phyloP scores from a whole-genome alignment of 129 eudicot genomes.

The Saposhnikovia divaricata region DNA sequence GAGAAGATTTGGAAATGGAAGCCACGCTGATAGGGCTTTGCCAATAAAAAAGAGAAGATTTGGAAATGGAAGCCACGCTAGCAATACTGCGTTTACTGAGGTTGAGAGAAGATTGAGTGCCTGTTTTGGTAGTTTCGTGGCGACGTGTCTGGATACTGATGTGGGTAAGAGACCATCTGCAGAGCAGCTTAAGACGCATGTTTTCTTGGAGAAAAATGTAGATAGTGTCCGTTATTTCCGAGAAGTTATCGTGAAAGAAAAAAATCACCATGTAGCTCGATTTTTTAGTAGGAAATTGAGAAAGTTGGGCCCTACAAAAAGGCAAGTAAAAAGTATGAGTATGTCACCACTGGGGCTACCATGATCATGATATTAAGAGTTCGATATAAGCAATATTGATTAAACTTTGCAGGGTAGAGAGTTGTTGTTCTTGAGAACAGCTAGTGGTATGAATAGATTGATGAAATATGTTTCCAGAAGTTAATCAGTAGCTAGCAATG shows the following conservation, averaged over 20 bases:
- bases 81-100: background rate
- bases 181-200: background rate
- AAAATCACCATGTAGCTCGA: background rate
- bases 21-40: background rate
- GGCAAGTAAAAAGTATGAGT: too few relatives aligned
- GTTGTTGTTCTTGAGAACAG: background rate
- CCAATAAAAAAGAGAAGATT: background rate
- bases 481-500: too few relatives aligned
- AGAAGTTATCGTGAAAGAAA: background rate
- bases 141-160: background rate
- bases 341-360: too few relatives aligned
- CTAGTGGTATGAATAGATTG: background rate
- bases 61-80: background rate
- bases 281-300: background rate
- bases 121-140: background rate
- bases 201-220: background rate
- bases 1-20: background rate
- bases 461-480: too few relatives aligned
- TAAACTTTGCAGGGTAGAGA: background rate
- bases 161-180: background rate
- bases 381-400: background rate
- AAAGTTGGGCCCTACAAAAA: background rate
- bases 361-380: too few relatives aligned
- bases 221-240: background rate
- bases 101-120: background rate